Percentiles rank a stretch among this genome's conserved stretches.
phyloP scores from a whole-genome alignment of 164 flowering plant species.

The Piper betle region DNA sequence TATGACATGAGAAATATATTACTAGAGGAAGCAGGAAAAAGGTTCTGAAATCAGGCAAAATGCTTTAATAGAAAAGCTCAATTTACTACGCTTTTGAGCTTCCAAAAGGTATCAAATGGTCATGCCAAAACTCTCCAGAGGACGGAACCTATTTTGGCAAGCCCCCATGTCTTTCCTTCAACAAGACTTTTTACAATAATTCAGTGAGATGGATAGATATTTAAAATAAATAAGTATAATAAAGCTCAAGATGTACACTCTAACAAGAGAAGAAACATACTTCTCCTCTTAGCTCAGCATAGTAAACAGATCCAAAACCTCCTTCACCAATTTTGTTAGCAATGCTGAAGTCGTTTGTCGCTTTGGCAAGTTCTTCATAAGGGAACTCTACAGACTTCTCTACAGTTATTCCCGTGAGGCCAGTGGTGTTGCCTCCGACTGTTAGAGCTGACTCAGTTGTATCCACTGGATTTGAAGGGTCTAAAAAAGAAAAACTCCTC shows the following conservation, averaged over 20 bases:
- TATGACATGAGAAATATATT: no score
- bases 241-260: neutral
- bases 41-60: no score
- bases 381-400: slow-evolving; percentile 89
- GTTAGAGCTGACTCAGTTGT: slow-evolving; percentile 16
- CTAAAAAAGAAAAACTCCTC: slow-evolving; percentile 5
- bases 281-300: slow-evolving; percentile 92
- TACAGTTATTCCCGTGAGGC: slow-evolving; percentile 51
- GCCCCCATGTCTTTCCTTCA: no score
- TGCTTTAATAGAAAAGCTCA: no score
- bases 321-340: slow-evolving; percentile 83
- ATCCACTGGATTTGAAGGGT: slow-evolving; percentile 14
- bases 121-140: no score
- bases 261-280: slow-evolving; percentile 15
- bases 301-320: slow-evolving; percentile 90
- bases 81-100: no score
- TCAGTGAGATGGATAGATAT: no score
- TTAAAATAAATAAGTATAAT: no score
- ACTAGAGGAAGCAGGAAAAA: no score
- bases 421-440: slow-evolving; percentile 25
- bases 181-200: no score
- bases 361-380: slow-evolving; percentile 77
- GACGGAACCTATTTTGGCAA: no score
- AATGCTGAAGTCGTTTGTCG: slow-evolving; percentile 62
- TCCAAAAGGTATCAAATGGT: no score